These are phyloP conservation scores for Rhynchosporium agropyri DNA, from an alignment of 2,329 filamentous ascomycete genomes.

Conservation along the genomic window DNA sequence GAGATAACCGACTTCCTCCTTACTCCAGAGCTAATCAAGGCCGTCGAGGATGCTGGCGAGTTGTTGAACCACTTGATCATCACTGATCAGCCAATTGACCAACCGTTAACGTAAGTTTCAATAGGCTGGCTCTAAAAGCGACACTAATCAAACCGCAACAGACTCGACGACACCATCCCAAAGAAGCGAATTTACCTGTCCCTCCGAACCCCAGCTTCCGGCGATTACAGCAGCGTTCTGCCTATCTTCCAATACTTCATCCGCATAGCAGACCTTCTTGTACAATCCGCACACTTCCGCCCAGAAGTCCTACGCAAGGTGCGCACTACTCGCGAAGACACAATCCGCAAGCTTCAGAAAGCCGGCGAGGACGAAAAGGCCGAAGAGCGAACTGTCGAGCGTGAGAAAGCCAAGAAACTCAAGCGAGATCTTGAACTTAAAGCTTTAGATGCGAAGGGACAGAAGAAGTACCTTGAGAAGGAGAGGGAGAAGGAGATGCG, in stretches of 20 bases:
- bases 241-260: conserved; percentile 82
- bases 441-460: conserved; percentile 76
- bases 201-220: conserved; percentile 66
- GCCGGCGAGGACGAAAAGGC: conserved; percentile 77
- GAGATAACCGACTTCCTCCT: conserved; percentile 89
- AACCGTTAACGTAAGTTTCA: conserved; percentile 73
- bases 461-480: conserved; percentile 83
- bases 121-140: neutral
- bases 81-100: conserved; percentile 85
- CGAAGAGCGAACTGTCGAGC: conserved; percentile 72
- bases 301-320: conserved; percentile 88
- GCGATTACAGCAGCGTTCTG: conserved; percentile 66
- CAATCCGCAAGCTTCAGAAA: conserved; percentile 78
- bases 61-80: conserved; percentile 85
- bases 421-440: conserved; percentile 85
- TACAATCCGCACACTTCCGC: conserved; percentile 78
- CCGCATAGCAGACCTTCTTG: conserved; percentile 81
- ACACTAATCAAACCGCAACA: conserved; percentile 44
- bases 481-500: conserved; percentile 74
- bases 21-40: conserved; percentile 83
- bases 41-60: conserved; percentile 77
- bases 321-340: conserved; percentile 75
- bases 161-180: conserved; percentile 79
- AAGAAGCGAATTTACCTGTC: conserved; percentile 87
- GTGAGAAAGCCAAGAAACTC: conserved; percentile 79